Percentiles rank a stretch among this genome's conserved stretches.
Conservation (phyloP, 164 flowering plant species). For the Macadamia tetraphylla region DNA sequence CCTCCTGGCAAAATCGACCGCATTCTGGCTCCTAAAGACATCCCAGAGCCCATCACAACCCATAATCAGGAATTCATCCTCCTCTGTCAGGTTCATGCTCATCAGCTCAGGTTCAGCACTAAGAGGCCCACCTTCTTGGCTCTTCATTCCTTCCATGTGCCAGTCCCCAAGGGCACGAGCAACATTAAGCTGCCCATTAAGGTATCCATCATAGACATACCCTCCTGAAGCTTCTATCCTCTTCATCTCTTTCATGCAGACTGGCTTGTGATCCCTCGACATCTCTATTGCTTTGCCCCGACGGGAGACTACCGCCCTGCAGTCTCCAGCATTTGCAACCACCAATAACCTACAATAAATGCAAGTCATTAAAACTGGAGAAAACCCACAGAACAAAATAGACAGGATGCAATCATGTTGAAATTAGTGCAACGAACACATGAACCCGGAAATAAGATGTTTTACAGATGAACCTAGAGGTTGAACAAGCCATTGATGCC, state of each 20-base stretch:
- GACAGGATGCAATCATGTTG: too few species aligned
- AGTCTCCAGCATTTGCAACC: constrained; percentile 98
- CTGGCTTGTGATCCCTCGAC: constrained; percentile 93
- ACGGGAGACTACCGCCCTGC: constrained; percentile 89
- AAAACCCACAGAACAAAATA: too few species aligned
- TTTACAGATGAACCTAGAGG: too few species aligned
- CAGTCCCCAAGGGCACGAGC: constrained; percentile 97
- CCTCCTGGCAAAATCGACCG: constrained; percentile 87
- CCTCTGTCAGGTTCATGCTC: constrained; percentile 53
- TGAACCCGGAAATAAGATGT: background rate
- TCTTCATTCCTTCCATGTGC: constrained; percentile 91
- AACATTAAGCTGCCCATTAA: constrained; percentile 86
- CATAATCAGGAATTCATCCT: constrained; percentile 87
- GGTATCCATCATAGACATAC: constrained; percentile 74
- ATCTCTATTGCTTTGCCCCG: constrained; percentile 92
- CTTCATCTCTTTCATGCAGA: constrained; percentile 46
- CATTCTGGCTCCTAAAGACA: constrained; percentile 89
- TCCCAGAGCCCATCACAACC: constrained; percentile 99
- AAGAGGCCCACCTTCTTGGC: constrained; percentile 65
- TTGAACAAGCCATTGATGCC: too few species aligned
- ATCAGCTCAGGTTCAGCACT: constrained; percentile 89
- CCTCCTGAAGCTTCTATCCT: constrained; percentile 93
- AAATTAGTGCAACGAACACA: background rate
- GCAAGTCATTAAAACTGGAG: background rate
- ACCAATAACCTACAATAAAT: constrained; percentile 52